Evolutionary conservation across 345 rosid genomes (phyloP).

Genomic region (Bruguiera parviflora): DNA sequence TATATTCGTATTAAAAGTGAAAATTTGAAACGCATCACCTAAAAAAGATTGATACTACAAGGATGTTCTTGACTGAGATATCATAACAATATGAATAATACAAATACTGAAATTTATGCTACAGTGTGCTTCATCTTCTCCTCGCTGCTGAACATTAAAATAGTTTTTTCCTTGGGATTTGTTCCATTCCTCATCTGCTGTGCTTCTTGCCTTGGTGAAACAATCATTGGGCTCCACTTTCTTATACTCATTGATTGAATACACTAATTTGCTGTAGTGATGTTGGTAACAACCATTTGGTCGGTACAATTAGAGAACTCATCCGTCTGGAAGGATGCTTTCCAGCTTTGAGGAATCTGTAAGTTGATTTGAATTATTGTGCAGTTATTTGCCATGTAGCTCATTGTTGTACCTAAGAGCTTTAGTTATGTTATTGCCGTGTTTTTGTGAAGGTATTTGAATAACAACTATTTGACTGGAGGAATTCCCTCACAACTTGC

Average conservation of each 20-base stretch:
- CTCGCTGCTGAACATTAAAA: too few relatives aligned
- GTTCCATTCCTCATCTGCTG: too few relatives aligned
- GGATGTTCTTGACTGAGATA: too few relatives aligned
- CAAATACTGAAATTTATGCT: too few relatives aligned
- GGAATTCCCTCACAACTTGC: constrained; percentile 94
- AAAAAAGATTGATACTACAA: too few relatives aligned
- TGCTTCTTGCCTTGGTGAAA: too few relatives aligned
- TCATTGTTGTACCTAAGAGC: background rate
- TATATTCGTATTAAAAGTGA: too few relatives aligned
- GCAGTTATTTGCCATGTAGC: background rate
- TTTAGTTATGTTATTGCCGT: background rate
- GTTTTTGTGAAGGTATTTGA: constrained; percentile 56
- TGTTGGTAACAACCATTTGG: constrained; percentile 91
- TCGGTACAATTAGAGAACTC: constrained; percentile 88
- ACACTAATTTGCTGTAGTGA: constrained; percentile 23
- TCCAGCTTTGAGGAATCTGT: constrained; percentile 84
- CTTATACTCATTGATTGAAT: background rate
- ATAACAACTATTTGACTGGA: constrained; percentile 85
- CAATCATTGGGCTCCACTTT: too few relatives aligned
- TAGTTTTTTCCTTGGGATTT: too few relatives aligned
- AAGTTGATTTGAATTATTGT: constrained; percentile 22
- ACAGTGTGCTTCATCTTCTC: too few relatives aligned
- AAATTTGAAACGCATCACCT: too few relatives aligned
- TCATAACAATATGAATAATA: too few relatives aligned
- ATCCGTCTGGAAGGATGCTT: constrained; percentile 89